Conservation (phyloP, 2,329 filamentous ascomycete genomes). For the Dendryphion nanum region DNA sequence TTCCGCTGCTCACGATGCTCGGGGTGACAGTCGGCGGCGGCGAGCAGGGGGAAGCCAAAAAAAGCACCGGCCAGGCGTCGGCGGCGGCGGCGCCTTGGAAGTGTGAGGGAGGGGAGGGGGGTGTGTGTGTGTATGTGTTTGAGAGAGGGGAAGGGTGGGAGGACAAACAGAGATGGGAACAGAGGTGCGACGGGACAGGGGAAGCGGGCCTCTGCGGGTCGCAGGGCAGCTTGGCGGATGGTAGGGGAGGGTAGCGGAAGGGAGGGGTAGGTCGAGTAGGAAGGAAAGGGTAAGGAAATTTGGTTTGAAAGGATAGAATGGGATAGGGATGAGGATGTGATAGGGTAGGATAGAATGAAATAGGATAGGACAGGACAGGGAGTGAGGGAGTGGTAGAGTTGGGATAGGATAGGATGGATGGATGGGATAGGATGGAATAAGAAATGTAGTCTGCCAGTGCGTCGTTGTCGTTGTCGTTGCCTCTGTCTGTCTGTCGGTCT, state of each 20-base stretch:
- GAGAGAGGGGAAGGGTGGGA: slow-evolving; percentile 2
- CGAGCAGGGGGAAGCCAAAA: too few relatives aligned
- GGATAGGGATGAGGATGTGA: too few relatives aligned
- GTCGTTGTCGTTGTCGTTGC: too few relatives aligned
- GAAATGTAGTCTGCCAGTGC: too few relatives aligned
- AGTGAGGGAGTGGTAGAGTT: background rate
- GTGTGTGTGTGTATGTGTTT: too few relatives aligned
- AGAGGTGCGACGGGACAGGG: slow-evolving; percentile 9
- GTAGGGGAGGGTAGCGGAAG: slow-evolving; percentile 13
- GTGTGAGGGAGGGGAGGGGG: slow-evolving; percentile 30
- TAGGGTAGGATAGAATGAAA: too few relatives aligned
- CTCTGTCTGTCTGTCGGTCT: too few relatives aligned
- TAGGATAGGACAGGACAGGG: slow-evolving; percentile 22
- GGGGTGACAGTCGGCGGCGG: background rate
- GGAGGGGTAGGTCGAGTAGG: slow-evolving; percentile 16
- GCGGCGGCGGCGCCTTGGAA: too few relatives aligned
- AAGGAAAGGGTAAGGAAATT: too few relatives aligned
- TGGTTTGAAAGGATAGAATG: too few relatives aligned
- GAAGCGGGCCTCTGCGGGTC: background rate
- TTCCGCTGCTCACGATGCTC: slow-evolving; percentile 25
- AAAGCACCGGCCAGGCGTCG: background rate
- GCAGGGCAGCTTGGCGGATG: background rate
- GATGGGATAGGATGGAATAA: slow-evolving; percentile 38
- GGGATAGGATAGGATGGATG: slow-evolving; percentile 25
- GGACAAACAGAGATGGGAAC: slow-evolving; percentile 6